Conservation (phyloP, 1,284 basidiomycete genomes). For the Sphagnurus paluster region DNA sequence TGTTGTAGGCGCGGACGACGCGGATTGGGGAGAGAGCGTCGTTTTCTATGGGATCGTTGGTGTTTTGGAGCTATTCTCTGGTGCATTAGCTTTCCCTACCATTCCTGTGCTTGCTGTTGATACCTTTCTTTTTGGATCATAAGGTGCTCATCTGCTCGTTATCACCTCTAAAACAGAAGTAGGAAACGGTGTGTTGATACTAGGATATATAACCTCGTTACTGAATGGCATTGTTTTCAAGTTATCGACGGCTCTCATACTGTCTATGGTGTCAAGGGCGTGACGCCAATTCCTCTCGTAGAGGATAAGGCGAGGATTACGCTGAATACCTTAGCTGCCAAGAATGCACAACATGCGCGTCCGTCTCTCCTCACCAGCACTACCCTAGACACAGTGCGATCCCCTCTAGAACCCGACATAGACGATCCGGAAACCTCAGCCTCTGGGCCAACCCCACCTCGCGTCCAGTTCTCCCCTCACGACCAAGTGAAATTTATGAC, state of each 20-base stretch:
- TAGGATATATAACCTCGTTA: background rate
- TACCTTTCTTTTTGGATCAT: slow-evolving; percentile 8
- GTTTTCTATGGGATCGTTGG: slow-evolving; percentile 75
- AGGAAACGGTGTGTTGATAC: slow-evolving; percentile 48
- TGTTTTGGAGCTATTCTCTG: slow-evolving; percentile 64
- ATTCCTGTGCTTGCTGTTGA: slow-evolving; percentile 11
- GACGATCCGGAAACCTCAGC: slow-evolving; percentile 11
- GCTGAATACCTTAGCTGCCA: slow-evolving; percentile 50
- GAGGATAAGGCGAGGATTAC: slow-evolving; percentile 57
- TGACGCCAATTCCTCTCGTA: slow-evolving; percentile 65
- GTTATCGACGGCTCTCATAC: slow-evolving; percentile 61
- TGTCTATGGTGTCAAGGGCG: slow-evolving; percentile 65
- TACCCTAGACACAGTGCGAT: slow-evolving; percentile 25
- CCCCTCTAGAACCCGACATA: slow-evolving; percentile 11
- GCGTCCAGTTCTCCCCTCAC: slow-evolving; percentile 49
- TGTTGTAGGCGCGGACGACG: slow-evolving; percentile 29
- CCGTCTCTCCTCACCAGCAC: slow-evolving; percentile 41
- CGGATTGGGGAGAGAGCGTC: slow-evolving; percentile 55
- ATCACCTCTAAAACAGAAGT: slow-evolving; percentile 59
- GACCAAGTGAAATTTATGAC: slow-evolving; percentile 43
- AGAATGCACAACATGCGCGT: slow-evolving; percentile 43
- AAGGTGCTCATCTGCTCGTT: slow-evolving; percentile 73
- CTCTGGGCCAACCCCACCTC: slow-evolving; percentile 23
- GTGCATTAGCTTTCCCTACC: slow-evolving; percentile 37
- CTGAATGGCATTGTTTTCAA: slow-evolving; percentile 25